phyloP scores from a whole-genome alignment of 768 basidiomycete genomes.

The Suillus subluteus region DNA sequence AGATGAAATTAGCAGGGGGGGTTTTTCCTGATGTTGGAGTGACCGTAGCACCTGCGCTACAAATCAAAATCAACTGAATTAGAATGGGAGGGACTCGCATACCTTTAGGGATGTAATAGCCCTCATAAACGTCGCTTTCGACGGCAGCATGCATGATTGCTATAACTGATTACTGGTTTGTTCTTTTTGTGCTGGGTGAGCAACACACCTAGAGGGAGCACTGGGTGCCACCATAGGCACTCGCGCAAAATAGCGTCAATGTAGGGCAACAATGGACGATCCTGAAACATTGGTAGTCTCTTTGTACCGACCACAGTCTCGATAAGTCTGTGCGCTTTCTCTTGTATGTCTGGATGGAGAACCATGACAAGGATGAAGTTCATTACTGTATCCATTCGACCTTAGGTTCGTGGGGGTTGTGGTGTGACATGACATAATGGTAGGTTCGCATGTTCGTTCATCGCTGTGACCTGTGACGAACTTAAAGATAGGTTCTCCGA shows the following conservation, averaged over 20 bases:
- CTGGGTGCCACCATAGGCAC: conserved; percentile 11
- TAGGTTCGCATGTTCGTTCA: too few species aligned
- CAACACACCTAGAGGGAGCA: conserved; percentile 12
- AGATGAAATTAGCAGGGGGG: too few species aligned
- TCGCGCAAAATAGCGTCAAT: conserved; percentile 14
- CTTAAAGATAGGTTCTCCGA: too few species aligned
- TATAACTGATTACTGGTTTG: not conserved
- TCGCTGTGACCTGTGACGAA: too few species aligned
- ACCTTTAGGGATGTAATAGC: conserved; percentile 56
- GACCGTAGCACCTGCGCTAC: conserved; percentile 6
- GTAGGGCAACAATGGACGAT: conserved; percentile 6
- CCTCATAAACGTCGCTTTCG: conserved; percentile 42
- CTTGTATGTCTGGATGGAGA: conserved; percentile 14
- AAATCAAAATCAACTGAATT: conserved; percentile 1
- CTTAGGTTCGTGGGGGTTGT: too few species aligned
- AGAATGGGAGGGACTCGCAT: not conserved
- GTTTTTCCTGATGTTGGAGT: too few species aligned
- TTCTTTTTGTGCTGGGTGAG: too few species aligned
- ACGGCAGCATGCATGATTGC: conserved; percentile 32
- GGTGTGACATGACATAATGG: too few species aligned
- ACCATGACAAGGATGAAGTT: conserved; percentile 17
- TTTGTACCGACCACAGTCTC: conserved; percentile 8
- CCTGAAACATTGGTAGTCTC: conserved; percentile 12
- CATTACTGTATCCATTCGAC: too few species aligned
- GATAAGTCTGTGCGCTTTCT: conserved; percentile 13